Evolutionary conservation across 2,329 filamentous ascomycete genomes (phyloP).

Genomic region (Ophiostoma sp.): DNA sequence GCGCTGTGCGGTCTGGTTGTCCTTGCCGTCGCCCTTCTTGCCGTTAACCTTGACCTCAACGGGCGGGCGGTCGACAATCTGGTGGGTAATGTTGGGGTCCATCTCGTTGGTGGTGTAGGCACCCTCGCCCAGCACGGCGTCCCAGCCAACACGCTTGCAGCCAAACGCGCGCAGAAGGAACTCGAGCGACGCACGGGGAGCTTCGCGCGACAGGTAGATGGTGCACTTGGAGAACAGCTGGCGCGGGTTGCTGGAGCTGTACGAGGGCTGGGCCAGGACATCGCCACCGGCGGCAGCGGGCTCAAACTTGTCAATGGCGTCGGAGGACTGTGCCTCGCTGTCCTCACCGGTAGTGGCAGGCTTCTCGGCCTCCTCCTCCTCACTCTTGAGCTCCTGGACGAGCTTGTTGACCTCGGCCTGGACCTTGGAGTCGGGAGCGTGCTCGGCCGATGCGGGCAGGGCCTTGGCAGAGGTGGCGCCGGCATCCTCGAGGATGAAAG

Average conservation of each 20-base stretch:
- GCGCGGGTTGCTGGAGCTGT: conserved; percentile 60
- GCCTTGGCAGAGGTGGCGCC: conserved; percentile 59
- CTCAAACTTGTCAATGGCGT: conserved; percentile 86
- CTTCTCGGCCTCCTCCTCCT: conserved; percentile 31
- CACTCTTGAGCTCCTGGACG: conserved; percentile 59
- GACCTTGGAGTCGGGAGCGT: conserved; percentile 55
- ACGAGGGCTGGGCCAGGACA: conserved; percentile 70
- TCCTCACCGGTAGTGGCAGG: conserved; percentile 41
- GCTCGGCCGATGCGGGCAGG: conserved; percentile 36
- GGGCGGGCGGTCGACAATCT: conserved; percentile 86
- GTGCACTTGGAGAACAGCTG: conserved; percentile 84
- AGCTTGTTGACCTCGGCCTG: conserved; percentile 65
- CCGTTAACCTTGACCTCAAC: conserved; percentile 55
- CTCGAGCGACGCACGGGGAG: conserved; percentile 82
- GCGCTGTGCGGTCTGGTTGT: conserved; percentile 58
- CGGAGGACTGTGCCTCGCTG: conserved; percentile 45
- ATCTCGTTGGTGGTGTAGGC: conserved; percentile 86
- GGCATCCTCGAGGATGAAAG: conserved; percentile 78
- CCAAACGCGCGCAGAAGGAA: conserved; percentile 92
- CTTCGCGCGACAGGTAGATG: conserved; percentile 89
- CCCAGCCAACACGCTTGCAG: conserved; percentile 94
- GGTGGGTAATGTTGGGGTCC: conserved; percentile 87
- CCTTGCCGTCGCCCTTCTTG: conserved; percentile 44
- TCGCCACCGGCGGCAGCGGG: conserved; percentile 79
- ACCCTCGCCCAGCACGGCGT: conserved; percentile 80